These are phyloP conservation scores for Helichrysum umbraculigerum DNA, from an alignment of 129 eudicot genomes.

Conservation along the genomic window DNA sequence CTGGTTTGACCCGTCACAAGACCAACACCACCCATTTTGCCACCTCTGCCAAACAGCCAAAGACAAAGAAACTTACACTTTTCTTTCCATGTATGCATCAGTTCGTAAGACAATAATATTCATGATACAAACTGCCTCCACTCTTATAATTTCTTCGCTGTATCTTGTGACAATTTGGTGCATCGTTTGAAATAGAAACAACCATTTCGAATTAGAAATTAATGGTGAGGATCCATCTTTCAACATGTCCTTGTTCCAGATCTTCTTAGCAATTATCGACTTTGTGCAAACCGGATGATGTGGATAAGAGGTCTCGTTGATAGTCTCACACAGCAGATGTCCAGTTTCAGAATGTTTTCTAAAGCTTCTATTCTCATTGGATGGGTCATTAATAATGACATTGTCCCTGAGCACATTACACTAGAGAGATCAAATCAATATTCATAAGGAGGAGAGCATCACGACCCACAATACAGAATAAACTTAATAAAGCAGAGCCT, in stretches of 20 bases:
- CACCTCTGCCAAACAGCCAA: slow-evolving; percentile 1
- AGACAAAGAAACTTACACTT: slow-evolving; percentile 55
- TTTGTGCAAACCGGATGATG: slow-evolving; percentile 25
- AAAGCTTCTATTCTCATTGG: slow-evolving; percentile 35
- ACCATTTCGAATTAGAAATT: slow-evolving; percentile 44
- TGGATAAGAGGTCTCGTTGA: slow-evolving; percentile 27
- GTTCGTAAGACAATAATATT: slow-evolving; percentile 64
- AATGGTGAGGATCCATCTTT: slow-evolving; percentile 33
- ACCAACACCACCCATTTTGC: slow-evolving; percentile 1
- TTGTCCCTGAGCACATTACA: slow-evolving; percentile 91
- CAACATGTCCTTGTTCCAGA: slow-evolving; percentile 23
- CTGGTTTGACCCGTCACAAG: not conserved
- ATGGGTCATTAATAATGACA: slow-evolving; percentile 52
- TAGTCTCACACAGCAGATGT: slow-evolving; percentile 19
- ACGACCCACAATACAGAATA: slow-evolving; percentile 22
- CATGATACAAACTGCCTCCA: slow-evolving; percentile 83
- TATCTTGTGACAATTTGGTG: slow-evolving; percentile 43
- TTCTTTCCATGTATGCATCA: slow-evolving; percentile 72
- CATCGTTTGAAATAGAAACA: slow-evolving; percentile 54
- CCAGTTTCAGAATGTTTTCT: slow-evolving; percentile 29
- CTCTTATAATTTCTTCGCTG: slow-evolving; percentile 47
- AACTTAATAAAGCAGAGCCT: not conserved
- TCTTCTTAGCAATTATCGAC: slow-evolving; percentile 21
- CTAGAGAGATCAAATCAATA: slow-evolving; percentile 81
- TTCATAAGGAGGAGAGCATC: slow-evolving; percentile 43